Conservation (phyloP, 2,329 filamentous ascomycete species). For the Colletotrichum nymphaeae region DNA sequence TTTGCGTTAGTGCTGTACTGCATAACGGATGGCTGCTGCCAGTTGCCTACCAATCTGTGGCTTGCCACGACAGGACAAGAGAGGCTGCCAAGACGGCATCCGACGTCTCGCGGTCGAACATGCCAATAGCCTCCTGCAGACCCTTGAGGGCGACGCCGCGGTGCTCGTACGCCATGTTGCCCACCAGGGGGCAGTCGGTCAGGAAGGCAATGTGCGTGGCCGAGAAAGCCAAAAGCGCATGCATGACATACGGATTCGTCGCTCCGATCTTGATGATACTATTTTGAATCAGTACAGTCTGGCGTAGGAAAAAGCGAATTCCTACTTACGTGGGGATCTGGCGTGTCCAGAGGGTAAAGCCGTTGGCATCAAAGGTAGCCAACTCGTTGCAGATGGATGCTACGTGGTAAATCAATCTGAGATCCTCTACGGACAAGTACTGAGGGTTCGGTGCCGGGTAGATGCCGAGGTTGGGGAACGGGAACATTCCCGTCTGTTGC, state of each 20-base stretch:
- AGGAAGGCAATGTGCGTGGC: conserved; percentile 93
- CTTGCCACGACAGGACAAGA: conserved; percentile 94
- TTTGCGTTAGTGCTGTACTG: conserved; percentile 47
- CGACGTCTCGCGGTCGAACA: conserved; percentile 86
- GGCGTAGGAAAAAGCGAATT: neutral
- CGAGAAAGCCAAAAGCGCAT: conserved; percentile 91
- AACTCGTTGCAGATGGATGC: conserved; percentile 88
- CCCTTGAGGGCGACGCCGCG: conserved; percentile 87
- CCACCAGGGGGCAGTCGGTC: conserved; percentile 85
- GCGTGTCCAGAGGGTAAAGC: conserved; percentile 91
- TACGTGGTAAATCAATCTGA: conserved; percentile 91
- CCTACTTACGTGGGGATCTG: conserved; percentile 87
- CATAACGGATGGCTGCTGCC: conserved; percentile 42
- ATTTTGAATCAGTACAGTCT: conserved; percentile 20
- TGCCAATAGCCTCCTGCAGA: conserved; percentile 85
- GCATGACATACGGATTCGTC: conserved; percentile 90
- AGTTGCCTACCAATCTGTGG: conserved; percentile 87
- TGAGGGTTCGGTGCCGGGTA: conserved; percentile 80
- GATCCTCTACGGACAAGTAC: conserved; percentile 79
- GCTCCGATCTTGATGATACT: conserved; percentile 87
- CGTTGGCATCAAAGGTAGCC: conserved; percentile 79
- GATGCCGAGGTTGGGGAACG: conserved; percentile 83
- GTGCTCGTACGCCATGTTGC: conserved; percentile 90
- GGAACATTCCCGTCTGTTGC: conserved; percentile 86
- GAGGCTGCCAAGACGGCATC: conserved; percentile 94